Evolutionary conservation across 345 rosid species (phyloP), one percentile per base, ranked within the genome.

Genomic region (Angophora floribunda): DNA sequence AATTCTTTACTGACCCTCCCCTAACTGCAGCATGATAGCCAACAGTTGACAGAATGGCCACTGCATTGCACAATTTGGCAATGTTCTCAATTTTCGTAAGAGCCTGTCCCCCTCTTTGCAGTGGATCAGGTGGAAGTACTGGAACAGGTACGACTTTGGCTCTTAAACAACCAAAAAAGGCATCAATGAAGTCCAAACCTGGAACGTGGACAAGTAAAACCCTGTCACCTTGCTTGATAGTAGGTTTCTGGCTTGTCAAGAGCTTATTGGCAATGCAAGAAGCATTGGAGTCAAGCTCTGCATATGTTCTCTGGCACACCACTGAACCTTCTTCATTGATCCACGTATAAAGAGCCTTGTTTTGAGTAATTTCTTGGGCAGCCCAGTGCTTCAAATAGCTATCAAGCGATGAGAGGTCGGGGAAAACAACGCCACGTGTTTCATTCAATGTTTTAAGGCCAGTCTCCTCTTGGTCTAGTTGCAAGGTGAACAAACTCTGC

Each of bases 121-220:
- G 47, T 15, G 95, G 97, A 89, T 95, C 95, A 9, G 97, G 97
- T 50, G 96, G 97, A 87, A 93, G 95, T 61, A 93, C 97, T 19
- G 97, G 97, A 52, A 95, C 96, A 2, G 96, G 96, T 32, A 95
- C 67, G 45, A 95, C 94, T 89, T 59, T 93, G 10, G 95, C 96
- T 91, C 96, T 92, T 88, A 94, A 89, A 91, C 96, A 95, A 61
- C 95, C 97, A 52, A 95, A 95, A 93, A 94, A 95, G 44, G 95
- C 94, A 89, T 95, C 97, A 52, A 92, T 75, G 28, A 94, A 94
- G 82, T 95, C 97, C 85, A 95, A 91, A 88, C 97, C 96, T 3
- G 97, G 97, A 13, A 95, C 89, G 85, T 94, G 90, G 84, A 95
- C 94, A 44, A 95, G 90, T 30, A 95, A 93, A 87, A 95, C 95